phyloP scores from a whole-genome alignment of 2,329 filamentous ascomycete genomes.

The Diaporthe batatas region DNA sequence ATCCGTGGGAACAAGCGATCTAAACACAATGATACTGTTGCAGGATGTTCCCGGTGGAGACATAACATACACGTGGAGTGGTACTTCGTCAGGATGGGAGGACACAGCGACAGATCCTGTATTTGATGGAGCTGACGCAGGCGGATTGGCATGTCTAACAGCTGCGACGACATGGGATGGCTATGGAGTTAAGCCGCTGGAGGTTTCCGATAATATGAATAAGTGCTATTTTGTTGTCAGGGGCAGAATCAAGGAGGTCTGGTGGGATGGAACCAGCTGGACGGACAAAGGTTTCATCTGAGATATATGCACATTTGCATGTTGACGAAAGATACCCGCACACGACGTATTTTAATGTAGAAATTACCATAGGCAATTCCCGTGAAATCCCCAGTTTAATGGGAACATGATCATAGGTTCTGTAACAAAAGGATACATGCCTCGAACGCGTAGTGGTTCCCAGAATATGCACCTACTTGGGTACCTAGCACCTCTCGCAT shows the following conservation, averaged over 20 bases:
- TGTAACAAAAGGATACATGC: not conserved
- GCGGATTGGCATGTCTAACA: constrained; percentile 6
- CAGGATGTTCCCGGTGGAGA: not conserved
- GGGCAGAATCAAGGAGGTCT: constrained; percentile 12
- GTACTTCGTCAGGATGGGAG: not conserved
- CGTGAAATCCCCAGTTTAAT: too few relatives aligned
- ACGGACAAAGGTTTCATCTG: constrained; percentile 13
- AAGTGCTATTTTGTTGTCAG: constrained; percentile 9
- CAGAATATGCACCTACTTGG: not conserved
- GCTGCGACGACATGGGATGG: constrained; percentile 20
- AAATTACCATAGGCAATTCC: too few relatives aligned
- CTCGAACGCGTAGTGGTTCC: not conserved
- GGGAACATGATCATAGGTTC: not conserved
- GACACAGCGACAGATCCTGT: constrained; percentile 8
- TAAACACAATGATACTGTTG: constrained; percentile 13
- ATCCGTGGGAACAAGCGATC: not conserved
- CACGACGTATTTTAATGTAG: too few relatives aligned
- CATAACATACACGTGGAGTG: constrained; percentile 16
- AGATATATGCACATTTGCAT: not conserved
- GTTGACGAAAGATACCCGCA: not conserved
- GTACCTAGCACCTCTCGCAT: too few relatives aligned
- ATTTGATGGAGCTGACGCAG: constrained; percentile 3
- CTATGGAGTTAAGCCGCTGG: constrained; percentile 16
- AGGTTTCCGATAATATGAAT: constrained; percentile 24
- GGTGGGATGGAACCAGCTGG: constrained; percentile 15